These are phyloP conservation scores for Yamadazyma olivae DNA, from an alignment of 805 yeast species.

Conservation along the genomic window DNA sequence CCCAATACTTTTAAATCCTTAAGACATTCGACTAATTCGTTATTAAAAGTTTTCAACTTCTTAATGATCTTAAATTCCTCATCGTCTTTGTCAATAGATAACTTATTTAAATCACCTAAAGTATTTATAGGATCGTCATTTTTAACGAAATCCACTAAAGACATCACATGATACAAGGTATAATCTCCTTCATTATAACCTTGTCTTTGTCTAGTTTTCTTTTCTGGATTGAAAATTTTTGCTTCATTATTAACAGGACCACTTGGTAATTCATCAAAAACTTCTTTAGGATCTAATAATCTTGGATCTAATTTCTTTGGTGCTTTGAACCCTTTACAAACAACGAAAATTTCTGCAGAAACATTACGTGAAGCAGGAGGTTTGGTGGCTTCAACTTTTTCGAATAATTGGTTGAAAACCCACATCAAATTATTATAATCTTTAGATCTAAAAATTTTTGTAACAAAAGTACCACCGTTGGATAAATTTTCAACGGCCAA, in stretches of 20 bases:
- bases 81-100: slow-evolving; percentile 52
- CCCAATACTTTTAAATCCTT: slow-evolving; percentile 94
- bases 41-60: slow-evolving; percentile 72
- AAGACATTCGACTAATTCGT: slow-evolving; percentile 77
- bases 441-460: slow-evolving; percentile 97
- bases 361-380: slow-evolving; percentile 99
- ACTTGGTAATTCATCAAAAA: slow-evolving; percentile 80
- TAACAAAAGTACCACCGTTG: slow-evolving; percentile 93
- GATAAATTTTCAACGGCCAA: slow-evolving; percentile 90
- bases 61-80: slow-evolving; percentile 70
- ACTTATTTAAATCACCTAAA: slow-evolving; percentile 69
- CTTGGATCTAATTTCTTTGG: slow-evolving; percentile 95
- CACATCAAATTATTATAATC: slow-evolving; percentile 96
- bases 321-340: slow-evolving; percentile 92
- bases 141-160: slow-evolving; percentile 77
- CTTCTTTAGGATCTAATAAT: slow-evolving; percentile 85
- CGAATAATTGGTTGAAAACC: slow-evolving; percentile 95
- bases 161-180: slow-evolving; percentile 62
- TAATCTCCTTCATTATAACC: slow-evolving; percentile 97
- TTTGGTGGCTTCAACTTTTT: slow-evolving; percentile 96
- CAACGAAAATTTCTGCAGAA: slow-evolving; percentile 98
- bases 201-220: slow-evolving; percentile 83
- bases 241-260: slow-evolving; percentile 82
- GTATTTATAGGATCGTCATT: slow-evolving; percentile 80
- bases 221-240: slow-evolving; percentile 91